Base-by-base conservation (phyloP, 805 yeast genomes). In the Dipodascopsis tothii region DNA sequence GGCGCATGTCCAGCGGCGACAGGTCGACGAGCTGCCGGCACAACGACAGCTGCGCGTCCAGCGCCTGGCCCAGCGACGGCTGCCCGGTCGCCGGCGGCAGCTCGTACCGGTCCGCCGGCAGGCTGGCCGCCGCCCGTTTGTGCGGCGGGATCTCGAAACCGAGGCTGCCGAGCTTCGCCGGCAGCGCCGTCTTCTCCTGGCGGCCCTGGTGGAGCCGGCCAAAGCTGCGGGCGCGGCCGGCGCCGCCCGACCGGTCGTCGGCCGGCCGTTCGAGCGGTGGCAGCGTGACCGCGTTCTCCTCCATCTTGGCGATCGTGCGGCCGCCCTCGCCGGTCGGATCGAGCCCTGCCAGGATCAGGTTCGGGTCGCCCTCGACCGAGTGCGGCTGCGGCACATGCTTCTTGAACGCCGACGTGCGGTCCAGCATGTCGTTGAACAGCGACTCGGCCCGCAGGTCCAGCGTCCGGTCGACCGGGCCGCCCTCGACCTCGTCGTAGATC, bases 221-320 rank as follows among this genome's bases (percentile, higher is more conserved):
- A 33, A 37, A 16, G 19, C 34, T 35, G 35, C 35, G 14, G 14
- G 16, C n/a, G 19, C 3, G 28, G 7, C 39, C 37, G 16, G 39
- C 7, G 7, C 11, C 39, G 14, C 19, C 11, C 9, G 35, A 7
- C 33, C 16, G 9, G 17, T 2, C 34, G 14, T 21, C 38, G 17
- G 25, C 56, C 9, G 21, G 19, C 9, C 21, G 9, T 28, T 58
- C 61, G 28, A 62, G 60, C 3, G 65, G 66, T 22, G 63, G 57
- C 14, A 54, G 44, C 9, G 52, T 50, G 3, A 54, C 61, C 3
- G 62, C 59, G 21, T 54, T 54, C 25, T 62, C 69, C 44, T 66
- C 70, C 39, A 63, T 57, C 38, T 63, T 58, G 14, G 65, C 68
- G 19, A 67, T 64, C 3, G 70, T 63, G 22, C 59, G 56, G n/a